A percentile compares a stretch with the other conserved stretches of the same genome.
phyloP scores from a whole-genome alignment of 805 yeast genomes.

The Huiozyma sinensis region DNA sequence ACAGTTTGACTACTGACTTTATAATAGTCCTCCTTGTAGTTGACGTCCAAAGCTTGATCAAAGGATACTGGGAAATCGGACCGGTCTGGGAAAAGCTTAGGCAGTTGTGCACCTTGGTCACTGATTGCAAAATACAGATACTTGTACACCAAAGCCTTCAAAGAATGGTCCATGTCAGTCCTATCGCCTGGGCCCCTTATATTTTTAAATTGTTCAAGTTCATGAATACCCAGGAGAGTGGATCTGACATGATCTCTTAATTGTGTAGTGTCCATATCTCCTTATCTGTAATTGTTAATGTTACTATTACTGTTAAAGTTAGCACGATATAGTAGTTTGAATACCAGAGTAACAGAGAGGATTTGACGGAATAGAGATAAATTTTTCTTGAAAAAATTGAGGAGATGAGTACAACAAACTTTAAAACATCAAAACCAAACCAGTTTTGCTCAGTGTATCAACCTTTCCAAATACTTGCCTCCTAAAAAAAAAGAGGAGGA shows the following conservation, averaged over 20 bases:
- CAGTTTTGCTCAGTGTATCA: too few species aligned
- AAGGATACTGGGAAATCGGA: slow-evolving; percentile 11
- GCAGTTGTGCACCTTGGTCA: slow-evolving; percentile 31
- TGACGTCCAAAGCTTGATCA: slow-evolving; percentile 13
- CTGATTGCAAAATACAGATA: slow-evolving; percentile 28
- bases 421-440: too few species aligned
- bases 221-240: slow-evolving; percentile 15
- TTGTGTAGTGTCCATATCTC: not conserved
- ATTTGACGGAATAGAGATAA: too few species aligned
- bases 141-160: slow-evolving; percentile 18
- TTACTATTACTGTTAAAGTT: too few species aligned
- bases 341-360: too few species aligned
- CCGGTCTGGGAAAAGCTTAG: slow-evolving; percentile 23
- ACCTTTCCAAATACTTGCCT: too few species aligned
- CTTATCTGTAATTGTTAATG: too few species aligned
- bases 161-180: slow-evolving; percentile 18
- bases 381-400: too few species aligned
- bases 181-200: slow-evolving; percentile 22
- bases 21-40: slow-evolving; percentile 6
- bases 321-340: too few species aligned
- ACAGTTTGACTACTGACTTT: slow-evolving; percentile 2
- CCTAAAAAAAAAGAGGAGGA: too few species aligned
- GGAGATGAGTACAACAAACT: too few species aligned
- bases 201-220: slow-evolving; percentile 9
- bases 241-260: not conserved